Conservation (phyloP, 2,329 filamentous ascomycete species). For the Nemania sp. region DNA sequence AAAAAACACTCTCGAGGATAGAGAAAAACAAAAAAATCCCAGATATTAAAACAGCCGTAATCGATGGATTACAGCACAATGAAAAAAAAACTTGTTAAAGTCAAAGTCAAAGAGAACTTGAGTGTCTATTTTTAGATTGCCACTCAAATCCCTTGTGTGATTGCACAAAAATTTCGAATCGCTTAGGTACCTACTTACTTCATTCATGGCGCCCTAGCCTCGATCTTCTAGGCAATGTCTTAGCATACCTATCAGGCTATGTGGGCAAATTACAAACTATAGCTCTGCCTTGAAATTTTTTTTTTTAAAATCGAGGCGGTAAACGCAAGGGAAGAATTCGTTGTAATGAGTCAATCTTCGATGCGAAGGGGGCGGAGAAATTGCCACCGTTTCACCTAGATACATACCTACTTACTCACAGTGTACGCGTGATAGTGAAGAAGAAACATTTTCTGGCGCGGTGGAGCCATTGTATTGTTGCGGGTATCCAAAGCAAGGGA, state of each 20-base stretch:
- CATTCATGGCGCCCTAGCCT: neutral
- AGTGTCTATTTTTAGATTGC: too few relatives aligned
- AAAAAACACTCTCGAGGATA: conserved; percentile 32
- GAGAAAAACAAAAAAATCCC: conserved; percentile 23
- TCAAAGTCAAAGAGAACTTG: neutral
- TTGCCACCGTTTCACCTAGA: conserved; percentile 8
- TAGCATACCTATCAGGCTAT: too few relatives aligned
- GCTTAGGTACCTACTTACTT: too few relatives aligned
- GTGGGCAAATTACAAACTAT: neutral
- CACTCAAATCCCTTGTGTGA: too few relatives aligned
- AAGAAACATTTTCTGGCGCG: neutral
- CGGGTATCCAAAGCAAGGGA: neutral
- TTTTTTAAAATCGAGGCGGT: conserved; percentile 14
- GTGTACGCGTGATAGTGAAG: conserved; percentile 6
- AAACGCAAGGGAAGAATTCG: neutral
- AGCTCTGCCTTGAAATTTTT: neutral
- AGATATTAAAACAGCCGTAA: conserved; percentile 32
- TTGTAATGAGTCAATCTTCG: conserved; percentile 1
- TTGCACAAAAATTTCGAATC: neutral
- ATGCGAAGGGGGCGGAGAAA: neutral
- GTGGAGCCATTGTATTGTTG: neutral
- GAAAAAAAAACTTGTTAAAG: conserved; percentile 13
- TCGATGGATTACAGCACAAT: conserved; percentile 25
- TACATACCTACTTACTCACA: conserved; percentile 1
- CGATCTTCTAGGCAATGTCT: too few relatives aligned